These are phyloP conservation scores for Amanita exitialis DNA, from an alignment of 768 basidiomycete species.

Conservation along the genomic window DNA sequence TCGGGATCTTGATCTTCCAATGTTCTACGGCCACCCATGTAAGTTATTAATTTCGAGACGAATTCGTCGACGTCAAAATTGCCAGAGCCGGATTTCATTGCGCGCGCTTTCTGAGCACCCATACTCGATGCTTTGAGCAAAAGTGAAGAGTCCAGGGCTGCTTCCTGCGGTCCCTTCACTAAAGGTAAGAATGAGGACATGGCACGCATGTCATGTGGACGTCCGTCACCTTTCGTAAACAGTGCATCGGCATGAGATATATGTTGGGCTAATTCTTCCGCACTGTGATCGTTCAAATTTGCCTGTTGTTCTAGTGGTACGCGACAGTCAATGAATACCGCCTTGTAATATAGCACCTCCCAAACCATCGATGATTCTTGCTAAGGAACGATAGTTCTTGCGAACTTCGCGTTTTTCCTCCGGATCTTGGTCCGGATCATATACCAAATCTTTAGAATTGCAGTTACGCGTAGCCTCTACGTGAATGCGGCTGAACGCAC, in stretches of 20 bases:
- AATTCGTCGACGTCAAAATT: conserved; percentile 93
- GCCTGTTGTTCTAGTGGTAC: conserved; percentile 29
- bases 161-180: conserved; percentile 82
- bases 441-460: conserved; percentile 28
- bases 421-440: conserved; percentile 81
- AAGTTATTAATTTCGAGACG: conserved; percentile 59
- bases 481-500: neutral
- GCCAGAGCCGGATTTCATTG: conserved; percentile 79
- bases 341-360: conserved; percentile 3
- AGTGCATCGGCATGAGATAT: conserved; percentile 50
- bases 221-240: conserved; percentile 35
- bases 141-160: conserved; percentile 80
- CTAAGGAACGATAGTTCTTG: conserved; percentile 60
- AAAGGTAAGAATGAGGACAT: neutral
- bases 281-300: conserved; percentile 45
- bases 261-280: conserved; percentile 44
- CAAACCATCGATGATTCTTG: conserved; percentile 55
- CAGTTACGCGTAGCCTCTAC: neutral
- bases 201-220: neutral
- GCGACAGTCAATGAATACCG: neutral
- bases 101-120: conserved; percentile 80
- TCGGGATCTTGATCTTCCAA: conserved; percentile 34
- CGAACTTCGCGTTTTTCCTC: conserved; percentile 70
- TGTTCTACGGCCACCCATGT: conserved; percentile 60
- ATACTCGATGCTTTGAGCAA: conserved; percentile 71